A percentile compares a stretch with the other conserved stretches of the same genome.
These are phyloP conservation scores for Alternaria burnsii DNA, from an alignment of 2,329 filamentous ascomycete species.

Conservation along the genomic window DNA sequence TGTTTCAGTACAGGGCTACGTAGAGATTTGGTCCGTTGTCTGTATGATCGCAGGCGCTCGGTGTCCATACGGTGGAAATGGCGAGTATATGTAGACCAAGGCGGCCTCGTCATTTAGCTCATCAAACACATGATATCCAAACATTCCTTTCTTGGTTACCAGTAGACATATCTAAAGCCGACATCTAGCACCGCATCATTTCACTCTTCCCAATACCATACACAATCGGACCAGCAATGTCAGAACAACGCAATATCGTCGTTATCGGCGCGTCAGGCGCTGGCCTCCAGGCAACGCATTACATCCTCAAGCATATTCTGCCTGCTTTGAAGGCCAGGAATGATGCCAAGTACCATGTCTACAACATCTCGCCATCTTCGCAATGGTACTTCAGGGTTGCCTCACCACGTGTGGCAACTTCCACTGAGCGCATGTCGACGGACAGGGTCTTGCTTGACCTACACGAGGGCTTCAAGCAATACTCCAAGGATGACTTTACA, in stretches of 20 bases:
- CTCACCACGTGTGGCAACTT: constrained; percentile 62
- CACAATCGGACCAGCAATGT: constrained; percentile 26
- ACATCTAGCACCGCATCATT: background rate
- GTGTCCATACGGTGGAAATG: background rate
- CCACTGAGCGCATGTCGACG: constrained; percentile 56
- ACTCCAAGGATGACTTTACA: constrained; percentile 57
- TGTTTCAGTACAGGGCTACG: background rate
- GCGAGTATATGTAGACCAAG: constrained; percentile 10
- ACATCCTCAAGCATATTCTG: constrained; percentile 48
- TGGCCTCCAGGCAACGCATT: constrained; percentile 45
- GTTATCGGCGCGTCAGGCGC: constrained; percentile 44
- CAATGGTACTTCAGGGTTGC: constrained; percentile 64
- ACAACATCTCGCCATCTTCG: constrained; percentile 62
- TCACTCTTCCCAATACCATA: background rate
- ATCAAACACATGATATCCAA: background rate
- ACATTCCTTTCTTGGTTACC: background rate
- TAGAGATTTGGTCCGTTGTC: constrained; percentile 5
- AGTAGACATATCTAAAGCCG: background rate
- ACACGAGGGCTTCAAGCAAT: constrained; percentile 60
- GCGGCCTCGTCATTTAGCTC: background rate
- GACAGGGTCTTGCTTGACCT: constrained; percentile 62
- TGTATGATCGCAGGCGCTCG: background rate
- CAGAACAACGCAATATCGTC: constrained; percentile 47
- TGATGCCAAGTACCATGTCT: constrained; percentile 58
- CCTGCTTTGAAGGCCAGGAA: constrained; percentile 43